Base-by-base conservation (phyloP, 2,329 filamentous ascomycete genomes). In the Rutstroemia sp. region DNA sequence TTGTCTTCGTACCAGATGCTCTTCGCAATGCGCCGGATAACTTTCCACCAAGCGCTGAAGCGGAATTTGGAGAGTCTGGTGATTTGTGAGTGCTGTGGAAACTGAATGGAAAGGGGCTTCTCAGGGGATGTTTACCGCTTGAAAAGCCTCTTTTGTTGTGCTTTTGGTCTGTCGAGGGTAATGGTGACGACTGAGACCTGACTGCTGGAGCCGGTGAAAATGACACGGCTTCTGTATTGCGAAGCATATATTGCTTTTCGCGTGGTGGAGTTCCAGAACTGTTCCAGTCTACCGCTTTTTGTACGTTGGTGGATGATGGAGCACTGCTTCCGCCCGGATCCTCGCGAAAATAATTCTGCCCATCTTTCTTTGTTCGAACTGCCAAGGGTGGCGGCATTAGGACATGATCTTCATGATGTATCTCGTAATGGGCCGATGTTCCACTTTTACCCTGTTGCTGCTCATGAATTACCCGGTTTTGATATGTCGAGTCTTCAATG, bases 51-150 rank as follows among this genome's bases (percentile, higher is more conserved):
- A 58, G 8, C 9, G 30, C 12, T n/a, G 52, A 48, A 10, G 12
- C 42, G 17, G 21, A 19, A 39, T 12, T 39, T 23, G 45, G 34
- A 12, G 52, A 54, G 21, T 48, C 46, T 42, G 51, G 39, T 53
- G 52, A 30, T 30, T 48, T 54, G 7, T 36, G 21, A 48, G 16
- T 45, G 10, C 30, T 34, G 30, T 23, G 49, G 12, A 27, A 34
- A n/a, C 1, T 12, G 45, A 61, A 63, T 9, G 60, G 60, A 27
- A 58, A 63, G 3, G 63, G 60, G 48, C 62, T 62, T 30, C 60
- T 63, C 38, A 61, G 30, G 5, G 58, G 62, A 38, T 59, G 57
- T 44, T 60, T 60, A 16, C 59, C 58, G 8, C 42, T 51, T 34
- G 49, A 56, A 34, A 62, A 63, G 6, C n/a, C 34, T 17, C 19